Base-by-base conservation (phyloP, 139 green algal genomes). In the Chlorokybus atmophyticus region DNA sequence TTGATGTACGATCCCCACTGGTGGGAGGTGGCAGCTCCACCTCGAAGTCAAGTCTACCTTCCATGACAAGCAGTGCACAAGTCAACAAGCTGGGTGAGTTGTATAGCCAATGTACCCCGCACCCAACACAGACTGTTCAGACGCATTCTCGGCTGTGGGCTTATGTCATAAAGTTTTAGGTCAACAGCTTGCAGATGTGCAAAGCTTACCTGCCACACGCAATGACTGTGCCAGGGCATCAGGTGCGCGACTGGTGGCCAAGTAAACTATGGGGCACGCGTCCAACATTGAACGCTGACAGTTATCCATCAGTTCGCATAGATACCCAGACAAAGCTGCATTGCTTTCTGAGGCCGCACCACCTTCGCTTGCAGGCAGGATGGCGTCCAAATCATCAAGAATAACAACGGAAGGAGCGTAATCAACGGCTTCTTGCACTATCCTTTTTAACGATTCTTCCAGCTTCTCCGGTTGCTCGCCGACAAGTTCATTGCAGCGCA, bases 361-460 rank as follows among this genome's bases (percentile, higher is more conserved):
- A 40, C 52, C 54, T 52, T 40, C 14, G 65, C 58, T 5, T 25
- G 23, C 35, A 25, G 79, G 77, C 32, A 66, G 77, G 30, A 93
- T 39, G 26, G 77, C 49, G 30, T 94, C 77, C 54, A 94, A 53
- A 52, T 92, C 81, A 48, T 93, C 85, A 30, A 94, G 59, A 29
- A 93, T 50, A 24, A 94, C 49, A 53, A 94, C 44, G 42, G 71
- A 67, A 4, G 85, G 85, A 48, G 76, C 65, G 57, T 71, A 71
- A 0, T 50, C 50, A 23, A 78, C 47, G 0, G 79, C 77, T 65
- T 84, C 73, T 6, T 29, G 27, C 4, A 81, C 40, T 2, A 61
- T 42, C 5, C 44, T 42, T 2, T 31, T 54, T 27, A 85, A 52
- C n/a, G 61, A 59, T 1, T 40, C 24, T 26, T 63, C 49, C 8